Evolutionary conservation across 164 flowering plant genomes (phyloP), one percentile per base, ranked within the genome.

Genomic region (Umbellularia californica): DNA sequence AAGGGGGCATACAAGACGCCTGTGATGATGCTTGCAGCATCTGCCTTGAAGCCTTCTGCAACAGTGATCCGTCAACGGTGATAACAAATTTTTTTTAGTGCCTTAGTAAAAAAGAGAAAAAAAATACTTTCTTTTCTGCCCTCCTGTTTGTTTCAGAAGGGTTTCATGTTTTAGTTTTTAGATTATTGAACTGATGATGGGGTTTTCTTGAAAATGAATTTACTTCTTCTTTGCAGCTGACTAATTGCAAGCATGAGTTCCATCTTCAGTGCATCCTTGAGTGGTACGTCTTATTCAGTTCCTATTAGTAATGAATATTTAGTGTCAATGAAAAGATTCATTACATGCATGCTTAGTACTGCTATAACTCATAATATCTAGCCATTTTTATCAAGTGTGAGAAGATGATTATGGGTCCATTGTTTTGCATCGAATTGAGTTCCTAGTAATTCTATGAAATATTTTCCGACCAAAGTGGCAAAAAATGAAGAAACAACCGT

Each of bases 1-100:
- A 93, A 76, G 99, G 99, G 5, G 98, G 99, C 72, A 83, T 94
- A 75, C 99, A 94, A 69, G 99, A 94, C 2, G 97, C 98, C 15
- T 95, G 96, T 81, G 99, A 93, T 71, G 99, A 95, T 87, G 91
- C 99, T 70, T 95, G 99, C 81, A 95, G 99, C 85, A 95, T 95
- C 75, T 95, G 99, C 81, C 96, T 95, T 20, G 99, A 95, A 75
- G 88, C 66, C 33, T 93, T 92, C 80, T 83, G 87, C 74, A 96
- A 93, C 15, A 90, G 90, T 74, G 95, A 93, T 80, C 98, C 98
- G 66, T 88, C 97, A 9, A 87, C 97, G 80, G 99, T 95, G 79
- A 70, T 41, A 55, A 35, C 52, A 19, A 55, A 70, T 68, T 52
- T 52, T 52, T 14, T 15, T 55, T 12, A 55, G n/a, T 55, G n/a